Evolutionary conservation across 352 stramenopile genomes (phyloP).

Genomic region (Phytopythium vexans): DNA sequence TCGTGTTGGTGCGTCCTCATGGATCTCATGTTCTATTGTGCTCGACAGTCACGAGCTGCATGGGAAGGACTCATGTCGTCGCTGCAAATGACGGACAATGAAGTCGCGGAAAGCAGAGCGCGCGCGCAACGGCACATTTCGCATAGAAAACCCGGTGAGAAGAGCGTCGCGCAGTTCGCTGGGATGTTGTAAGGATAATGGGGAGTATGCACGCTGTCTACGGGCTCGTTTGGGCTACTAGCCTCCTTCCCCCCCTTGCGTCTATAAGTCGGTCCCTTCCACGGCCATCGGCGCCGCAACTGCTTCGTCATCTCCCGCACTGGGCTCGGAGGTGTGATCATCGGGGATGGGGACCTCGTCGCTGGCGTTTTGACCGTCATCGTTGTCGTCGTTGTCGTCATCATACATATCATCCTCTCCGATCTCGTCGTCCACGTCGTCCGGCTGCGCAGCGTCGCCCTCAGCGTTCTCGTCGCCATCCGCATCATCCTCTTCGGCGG

Average conservation of each 20-base stretch:
- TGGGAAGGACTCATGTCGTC: slow-evolving; percentile 72
- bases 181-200: slow-evolving; percentile 49
- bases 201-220: slow-evolving; percentile 4
- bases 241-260: no score
- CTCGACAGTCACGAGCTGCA: slow-evolving; percentile 49
- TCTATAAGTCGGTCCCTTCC: no score
- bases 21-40: neutral
- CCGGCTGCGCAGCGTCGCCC: slow-evolving; percentile 14
- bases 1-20: slow-evolving; percentile 1
- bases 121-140: slow-evolving; percentile 43
- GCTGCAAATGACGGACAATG: slow-evolving; percentile 52
- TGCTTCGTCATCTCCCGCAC: no score
- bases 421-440: slow-evolving; percentile 14
- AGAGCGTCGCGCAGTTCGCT: slow-evolving; percentile 60
- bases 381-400: slow-evolving; percentile 51
- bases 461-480: slow-evolving; percentile 18
- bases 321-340: no score
- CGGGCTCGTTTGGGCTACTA: neutral
- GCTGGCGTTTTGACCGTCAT: slow-evolving; percentile 12
- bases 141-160: slow-evolving; percentile 72
- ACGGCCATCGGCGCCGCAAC: no score
- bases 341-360: slow-evolving; percentile 4
- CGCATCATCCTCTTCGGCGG: slow-evolving; percentile 8
- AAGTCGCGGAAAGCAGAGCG: slow-evolving; percentile 54
- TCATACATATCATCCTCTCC: slow-evolving; percentile 44